Conservation (phyloP, 148 eudicot species). For the Agrostemma githago region DNA sequence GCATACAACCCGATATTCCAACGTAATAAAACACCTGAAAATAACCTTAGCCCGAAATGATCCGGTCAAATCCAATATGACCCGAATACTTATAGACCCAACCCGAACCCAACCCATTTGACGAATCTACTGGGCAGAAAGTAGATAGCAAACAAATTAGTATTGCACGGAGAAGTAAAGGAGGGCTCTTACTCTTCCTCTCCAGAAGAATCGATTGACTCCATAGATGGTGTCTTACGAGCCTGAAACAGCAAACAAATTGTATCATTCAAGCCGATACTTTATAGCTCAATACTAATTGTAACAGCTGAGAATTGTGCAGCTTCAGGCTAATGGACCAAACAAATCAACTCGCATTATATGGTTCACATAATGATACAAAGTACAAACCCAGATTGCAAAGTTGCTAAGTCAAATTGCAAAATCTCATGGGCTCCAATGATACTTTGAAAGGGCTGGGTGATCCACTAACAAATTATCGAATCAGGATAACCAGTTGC, state of each 20-base stretch:
- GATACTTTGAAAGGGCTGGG: background rate
- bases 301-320: background rate
- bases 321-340: background rate
- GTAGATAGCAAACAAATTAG: background rate
- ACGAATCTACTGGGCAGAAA: background rate
- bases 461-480: background rate
- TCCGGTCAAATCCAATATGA: too few relatives aligned
- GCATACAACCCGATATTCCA: too few relatives aligned
- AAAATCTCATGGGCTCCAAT: background rate
- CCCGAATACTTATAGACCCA: too few relatives aligned
- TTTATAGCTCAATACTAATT: slow-evolving; percentile 6
- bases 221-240: slow-evolving; percentile 74
- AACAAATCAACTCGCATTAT: background rate
- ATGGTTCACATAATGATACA: background rate
- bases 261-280: background rate
- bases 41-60: too few relatives aligned
- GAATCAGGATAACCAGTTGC: background rate
- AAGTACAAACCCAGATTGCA: background rate
- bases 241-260: slow-evolving; percentile 39
- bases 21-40: too few relatives aligned
- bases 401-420: background rate
- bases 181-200: slow-evolving; percentile 92
- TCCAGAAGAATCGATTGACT: slow-evolving; percentile 93
- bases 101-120: too few relatives aligned
- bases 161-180: too few relatives aligned